Evolutionary conservation across 306 rosid species (phyloP).

Genomic region (Prunus padus): DNA sequence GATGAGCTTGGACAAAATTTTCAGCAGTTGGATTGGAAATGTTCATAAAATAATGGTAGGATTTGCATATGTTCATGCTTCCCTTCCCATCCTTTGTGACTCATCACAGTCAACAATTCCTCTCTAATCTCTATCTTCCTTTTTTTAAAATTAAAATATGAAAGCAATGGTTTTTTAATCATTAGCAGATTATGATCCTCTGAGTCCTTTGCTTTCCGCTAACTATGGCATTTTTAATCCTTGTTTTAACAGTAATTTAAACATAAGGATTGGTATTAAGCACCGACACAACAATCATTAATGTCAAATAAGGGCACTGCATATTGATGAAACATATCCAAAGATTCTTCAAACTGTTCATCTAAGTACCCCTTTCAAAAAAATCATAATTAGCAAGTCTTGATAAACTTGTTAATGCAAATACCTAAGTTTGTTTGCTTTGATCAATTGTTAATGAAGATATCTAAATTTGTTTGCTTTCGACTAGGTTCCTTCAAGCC

Average conservation of each 20-base stretch:
- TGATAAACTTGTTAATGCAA: not conserved
- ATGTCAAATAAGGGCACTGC: not conserved
- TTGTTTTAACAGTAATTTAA: slow-evolving; percentile 19
- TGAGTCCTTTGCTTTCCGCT: slow-evolving; percentile 42
- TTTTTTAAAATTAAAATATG: not conserved
- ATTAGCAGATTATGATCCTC: slow-evolving; percentile 36
- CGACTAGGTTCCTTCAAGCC: not conserved
- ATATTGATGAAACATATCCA: not conserved
- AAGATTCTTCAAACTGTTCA: not conserved
- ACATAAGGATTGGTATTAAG: not conserved
- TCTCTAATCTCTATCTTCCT: slow-evolving; percentile 2
- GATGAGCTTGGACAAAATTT: too few species aligned
- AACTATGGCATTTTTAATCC: slow-evolving; percentile 34
- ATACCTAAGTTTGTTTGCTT: not conserved
- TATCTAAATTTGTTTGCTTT: not conserved
- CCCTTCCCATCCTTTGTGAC: slow-evolving; percentile 11
- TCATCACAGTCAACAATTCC: slow-evolving; percentile 20
- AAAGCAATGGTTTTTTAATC: slow-evolving; percentile 17
- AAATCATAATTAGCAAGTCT: slow-evolving; percentile 11
- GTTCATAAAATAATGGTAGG: too few species aligned
- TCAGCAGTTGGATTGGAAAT: too few species aligned
- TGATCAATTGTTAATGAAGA: not conserved
- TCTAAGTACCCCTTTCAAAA: slow-evolving; percentile 15
- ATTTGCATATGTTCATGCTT: slow-evolving; percentile 13
- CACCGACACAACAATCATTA: slow-evolving; percentile 19